These are phyloP conservation scores for Quercus bicolor DNA, from an alignment of 306 rosid species.

Conservation along the genomic window DNA sequence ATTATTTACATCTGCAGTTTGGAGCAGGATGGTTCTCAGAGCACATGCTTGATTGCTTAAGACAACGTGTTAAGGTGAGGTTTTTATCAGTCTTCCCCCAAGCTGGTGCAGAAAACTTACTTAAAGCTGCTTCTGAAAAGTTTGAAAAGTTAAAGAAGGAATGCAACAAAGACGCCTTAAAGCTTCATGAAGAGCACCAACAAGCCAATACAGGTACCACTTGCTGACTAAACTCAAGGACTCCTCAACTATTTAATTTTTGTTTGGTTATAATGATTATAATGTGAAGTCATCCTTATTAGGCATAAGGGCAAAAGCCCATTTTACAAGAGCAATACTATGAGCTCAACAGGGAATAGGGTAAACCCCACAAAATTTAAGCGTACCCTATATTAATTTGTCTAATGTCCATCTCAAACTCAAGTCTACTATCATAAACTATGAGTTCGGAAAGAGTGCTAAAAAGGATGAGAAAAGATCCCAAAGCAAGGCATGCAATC, in stretches of 20 bases:
- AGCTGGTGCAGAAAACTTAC: slow-evolving; percentile 56
- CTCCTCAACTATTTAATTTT: not conserved
- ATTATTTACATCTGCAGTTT: slow-evolving; percentile 43
- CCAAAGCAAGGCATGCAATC: not conserved
- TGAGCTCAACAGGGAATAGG: not conserved
- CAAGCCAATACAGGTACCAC: slow-evolving; percentile 58
- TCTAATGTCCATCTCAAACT: not conserved
- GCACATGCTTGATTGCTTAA: slow-evolving; percentile 49
- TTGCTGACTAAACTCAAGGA: not conserved
- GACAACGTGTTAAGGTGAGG: slow-evolving; percentile 67
- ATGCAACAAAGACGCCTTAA: slow-evolving; percentile 31
- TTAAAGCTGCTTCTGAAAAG: slow-evolving; percentile 57
- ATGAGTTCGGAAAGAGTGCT: not conserved
- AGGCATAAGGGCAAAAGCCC: not conserved
- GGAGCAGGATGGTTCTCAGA: slow-evolving; percentile 80
- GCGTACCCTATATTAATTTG: not conserved
- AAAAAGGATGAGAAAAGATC: not conserved
- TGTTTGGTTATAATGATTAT: not conserved
- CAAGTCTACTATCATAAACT: not conserved
- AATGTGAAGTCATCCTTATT: not conserved
- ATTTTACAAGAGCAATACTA: not conserved
- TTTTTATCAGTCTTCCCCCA: slow-evolving; percentile 68
- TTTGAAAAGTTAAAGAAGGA: slow-evolving; percentile 74
- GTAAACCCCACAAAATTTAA: not conserved
- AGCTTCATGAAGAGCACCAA: slow-evolving; percentile 41